Conservation (phyloP, 2,329 filamentous ascomycete species). For the Dactylellina cionopaga region DNA sequence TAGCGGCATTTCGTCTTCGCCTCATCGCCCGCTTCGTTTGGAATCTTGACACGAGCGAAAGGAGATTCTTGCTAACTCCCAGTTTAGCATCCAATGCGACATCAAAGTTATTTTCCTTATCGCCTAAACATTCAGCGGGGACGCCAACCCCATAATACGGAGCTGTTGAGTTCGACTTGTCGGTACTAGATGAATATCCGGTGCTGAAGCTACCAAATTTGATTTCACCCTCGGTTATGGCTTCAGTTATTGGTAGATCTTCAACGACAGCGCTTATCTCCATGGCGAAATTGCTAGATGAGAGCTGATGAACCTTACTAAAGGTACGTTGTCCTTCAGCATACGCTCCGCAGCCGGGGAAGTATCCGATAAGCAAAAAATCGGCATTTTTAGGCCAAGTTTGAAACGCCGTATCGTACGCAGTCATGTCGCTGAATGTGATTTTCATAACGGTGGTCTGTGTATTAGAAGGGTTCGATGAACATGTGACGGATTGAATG, state of each 20-base stretch:
- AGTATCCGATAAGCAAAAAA: conserved; percentile 39
- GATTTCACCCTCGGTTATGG: conserved; percentile 44
- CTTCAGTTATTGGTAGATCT: conserved; percentile 17
- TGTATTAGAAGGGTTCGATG: conserved; percentile 4
- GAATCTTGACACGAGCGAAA: conserved; percentile 17
- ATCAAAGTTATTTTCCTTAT: conserved; percentile 33
- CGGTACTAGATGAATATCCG: neutral
- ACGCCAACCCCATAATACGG: conserved; percentile 42
- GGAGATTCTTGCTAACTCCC: neutral
- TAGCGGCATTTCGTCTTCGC: conserved; percentile 18
- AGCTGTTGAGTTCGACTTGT: conserved; percentile 9
- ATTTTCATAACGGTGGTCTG: conserved; percentile 28
- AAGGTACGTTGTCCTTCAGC: conserved; percentile 18
- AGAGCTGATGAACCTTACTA: conserved; percentile 32
- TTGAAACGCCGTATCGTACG: conserved; percentile 25
- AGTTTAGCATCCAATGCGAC: conserved; percentile 27
- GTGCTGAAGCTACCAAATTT: conserved; percentile 41
- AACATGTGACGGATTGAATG: conserved; percentile 44
- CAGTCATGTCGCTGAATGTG: conserved; percentile 27
- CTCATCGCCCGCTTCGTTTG: conserved; percentile 23
- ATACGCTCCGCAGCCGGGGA: conserved; percentile 31
- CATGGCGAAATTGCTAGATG: neutral
- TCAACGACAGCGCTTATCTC: conserved; percentile 18
- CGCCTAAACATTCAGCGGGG: conserved; percentile 35
- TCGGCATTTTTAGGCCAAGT: conserved; percentile 33